Evolutionary conservation across 805 yeast genomes (phyloP).

Genomic region (Candida odintsovae): DNA sequence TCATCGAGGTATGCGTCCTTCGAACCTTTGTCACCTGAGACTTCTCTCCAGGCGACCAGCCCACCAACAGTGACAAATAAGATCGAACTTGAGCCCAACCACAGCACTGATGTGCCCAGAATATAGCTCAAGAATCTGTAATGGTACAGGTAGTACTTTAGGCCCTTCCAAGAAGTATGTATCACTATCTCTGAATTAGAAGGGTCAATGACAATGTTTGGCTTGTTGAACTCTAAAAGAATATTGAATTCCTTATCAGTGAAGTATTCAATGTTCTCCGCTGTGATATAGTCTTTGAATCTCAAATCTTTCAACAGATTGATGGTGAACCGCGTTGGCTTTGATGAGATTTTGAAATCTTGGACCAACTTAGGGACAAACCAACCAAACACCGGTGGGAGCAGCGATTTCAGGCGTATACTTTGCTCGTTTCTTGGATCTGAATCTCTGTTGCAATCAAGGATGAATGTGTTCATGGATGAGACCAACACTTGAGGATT

Average conservation of each 20-base stretch:
- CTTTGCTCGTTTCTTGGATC: background rate
- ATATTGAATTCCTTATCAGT: slow-evolving; percentile 10
- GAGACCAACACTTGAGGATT: slow-evolving; percentile 17
- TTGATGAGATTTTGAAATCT: slow-evolving; percentile 4
- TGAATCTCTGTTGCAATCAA: slow-evolving; percentile 11
- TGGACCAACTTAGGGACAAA: slow-evolving; percentile 15
- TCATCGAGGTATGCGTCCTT: slow-evolving; percentile 1
- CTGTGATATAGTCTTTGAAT: slow-evolving; percentile 8
- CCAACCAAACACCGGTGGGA: slow-evolving; percentile 16
- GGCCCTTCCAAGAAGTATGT: slow-evolving; percentile 19
- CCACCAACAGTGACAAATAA: slow-evolving; percentile 15
- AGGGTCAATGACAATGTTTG: slow-evolving; percentile 15
- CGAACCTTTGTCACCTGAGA: background rate
- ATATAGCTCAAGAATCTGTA: slow-evolving; percentile 19
- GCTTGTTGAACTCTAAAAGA: slow-evolving; percentile 19
- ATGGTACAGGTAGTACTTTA: slow-evolving; percentile 20
- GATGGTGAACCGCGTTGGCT: slow-evolving; percentile 5
- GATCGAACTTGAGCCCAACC: slow-evolving; percentile 14
- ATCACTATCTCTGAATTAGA: slow-evolving; percentile 13
- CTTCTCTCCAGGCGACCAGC: slow-evolving; percentile 12
- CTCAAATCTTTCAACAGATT: slow-evolving; percentile 11
- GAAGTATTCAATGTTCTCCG: slow-evolving; percentile 2
- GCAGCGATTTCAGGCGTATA: slow-evolving; percentile 3
- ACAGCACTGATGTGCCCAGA: slow-evolving; percentile 13
- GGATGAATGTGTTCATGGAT: slow-evolving; percentile 15